Base-by-base conservation (phyloP, 1,139 yeast genomes). In the Suhomyces terraborum region DNA sequence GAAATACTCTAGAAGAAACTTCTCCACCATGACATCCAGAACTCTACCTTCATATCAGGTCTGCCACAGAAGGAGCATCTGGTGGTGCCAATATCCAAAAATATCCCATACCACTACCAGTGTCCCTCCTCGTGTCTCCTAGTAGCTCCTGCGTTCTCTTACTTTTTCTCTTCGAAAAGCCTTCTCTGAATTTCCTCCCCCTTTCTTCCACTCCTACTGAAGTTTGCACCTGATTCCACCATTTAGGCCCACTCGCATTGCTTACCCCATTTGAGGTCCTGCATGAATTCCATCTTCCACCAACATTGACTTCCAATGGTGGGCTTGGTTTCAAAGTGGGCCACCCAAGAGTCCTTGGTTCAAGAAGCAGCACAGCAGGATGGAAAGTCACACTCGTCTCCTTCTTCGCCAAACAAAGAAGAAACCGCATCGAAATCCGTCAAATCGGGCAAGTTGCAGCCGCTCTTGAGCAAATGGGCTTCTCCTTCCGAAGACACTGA, bases 281-380 rank as follows among this genome's bases (percentile, higher is more conserved):
- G 35, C 27, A 32, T 27, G 22, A 32, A 32, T 14, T 18, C 27
- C 33, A 29, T 14, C 30, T 18, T 12, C 12, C 21, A 17, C 20
- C n/a, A 22, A 16, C 24, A 29, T 14, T 24, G n/a, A 12, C 33
- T 26, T 26, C 14, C 24, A 67, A n/a, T 65, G 69, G 45, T 65
- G 23, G 66, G 56, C 10, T 58, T 69, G 37, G 69, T 61, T 12
- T 69, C 75, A 5, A 61, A 57, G 50, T 69, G 75, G 75, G 75
- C 75, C 8, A 50, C 52, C 7, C 69, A 64, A 31, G 62, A 55
- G 13, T 47, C 57, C 4, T 53, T 64, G 36, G 64, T 61, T 10
- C 40, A 48, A 19, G 45, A 56, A 27, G 67, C 70, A 5, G 40
- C 49, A 7, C 37, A 40, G 8, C 66, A 61, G 40, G 69, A 64